Evolutionary conservation across 352 stramenopile genomes (phyloP).

Genomic region (Phytophthora chlamydospora): DNA sequence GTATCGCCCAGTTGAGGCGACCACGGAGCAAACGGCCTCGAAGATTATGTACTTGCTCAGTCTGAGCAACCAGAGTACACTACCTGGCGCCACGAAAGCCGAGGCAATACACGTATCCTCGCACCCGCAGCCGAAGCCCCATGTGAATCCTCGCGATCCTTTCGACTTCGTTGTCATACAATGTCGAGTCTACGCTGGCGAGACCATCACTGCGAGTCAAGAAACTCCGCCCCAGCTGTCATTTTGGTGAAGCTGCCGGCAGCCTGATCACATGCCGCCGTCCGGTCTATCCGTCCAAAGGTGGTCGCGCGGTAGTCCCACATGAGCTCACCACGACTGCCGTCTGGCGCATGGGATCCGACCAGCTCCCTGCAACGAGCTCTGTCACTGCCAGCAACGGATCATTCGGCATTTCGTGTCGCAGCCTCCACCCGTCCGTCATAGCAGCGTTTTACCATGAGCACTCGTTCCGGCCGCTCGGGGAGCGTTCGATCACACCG

Average conservation of each 20-base stretch:
- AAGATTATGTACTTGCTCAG: too few relatives aligned
- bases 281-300: conserved; percentile 12
- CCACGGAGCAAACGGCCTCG: too few relatives aligned
- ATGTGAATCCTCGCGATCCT: conserved; percentile 1
- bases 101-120: too few relatives aligned
- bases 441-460: conserved; percentile 21
- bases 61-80: too few relatives aligned
- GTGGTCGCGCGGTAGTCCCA: conserved; percentile 4
- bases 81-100: too few relatives aligned
- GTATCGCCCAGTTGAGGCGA: too few relatives aligned
- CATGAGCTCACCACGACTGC: conserved; percentile 25
- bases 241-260: conserved; percentile 16
- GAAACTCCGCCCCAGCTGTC: conserved; percentile 12
- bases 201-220: conserved; percentile 1
- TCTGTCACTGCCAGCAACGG: background rate
- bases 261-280: background rate
- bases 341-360: conserved; percentile 17
- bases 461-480: conserved; percentile 26
- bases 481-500: conserved; percentile 10
- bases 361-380: conserved; percentile 12
- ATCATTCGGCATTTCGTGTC: conserved; percentile 12
- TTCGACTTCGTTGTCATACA: conserved; percentile 9
- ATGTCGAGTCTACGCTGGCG: conserved; percentile 17
- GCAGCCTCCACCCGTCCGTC: background rate
- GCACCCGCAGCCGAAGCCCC: too few relatives aligned